Percentiles rank a stretch among this genome's conserved stretches.
These are phyloP conservation scores for Fusarium nelsonii DNA, from an alignment of 2,329 filamentous ascomycete genomes.

Conservation along the genomic window DNA sequence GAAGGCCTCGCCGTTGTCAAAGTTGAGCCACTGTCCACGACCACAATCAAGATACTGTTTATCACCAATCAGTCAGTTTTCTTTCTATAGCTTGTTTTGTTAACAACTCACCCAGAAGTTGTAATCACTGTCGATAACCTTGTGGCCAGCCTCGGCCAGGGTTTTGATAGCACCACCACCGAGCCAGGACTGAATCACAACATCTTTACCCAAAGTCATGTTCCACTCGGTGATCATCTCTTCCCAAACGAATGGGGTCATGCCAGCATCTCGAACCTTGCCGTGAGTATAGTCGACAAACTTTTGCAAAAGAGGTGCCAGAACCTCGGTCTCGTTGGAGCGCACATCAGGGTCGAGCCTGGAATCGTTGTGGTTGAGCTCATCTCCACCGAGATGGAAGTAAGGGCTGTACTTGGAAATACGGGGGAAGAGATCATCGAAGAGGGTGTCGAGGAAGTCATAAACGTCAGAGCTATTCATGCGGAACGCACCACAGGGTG, in stretches of 20 bases:
- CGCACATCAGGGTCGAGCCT: constrained; percentile 78
- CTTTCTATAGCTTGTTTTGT: not conserved
- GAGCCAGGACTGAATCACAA: constrained; percentile 84
- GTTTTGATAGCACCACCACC: constrained; percentile 71
- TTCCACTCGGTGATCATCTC: constrained; percentile 87
- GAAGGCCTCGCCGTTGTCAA: constrained; percentile 67
- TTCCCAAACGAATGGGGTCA: constrained; percentile 87
- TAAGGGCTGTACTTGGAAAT: constrained; percentile 76
- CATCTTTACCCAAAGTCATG: constrained; percentile 75
- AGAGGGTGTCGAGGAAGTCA: constrained; percentile 77
- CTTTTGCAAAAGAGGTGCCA: constrained; percentile 81
- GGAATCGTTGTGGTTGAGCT: constrained; percentile 78
- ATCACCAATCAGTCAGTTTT: constrained; percentile 35
- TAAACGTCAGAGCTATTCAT: constrained; percentile 79
- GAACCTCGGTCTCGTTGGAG: constrained; percentile 72
- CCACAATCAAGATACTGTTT: constrained; percentile 84
- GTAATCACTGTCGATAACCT: constrained; percentile 81
- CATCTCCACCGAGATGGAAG: constrained; percentile 91
- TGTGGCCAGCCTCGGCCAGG: constrained; percentile 73
- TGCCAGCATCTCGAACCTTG: constrained; percentile 71
- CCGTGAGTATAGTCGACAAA: constrained; percentile 79
- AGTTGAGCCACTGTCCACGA: constrained; percentile 82
- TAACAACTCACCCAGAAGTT: constrained; percentile 74
- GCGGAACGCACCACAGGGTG: constrained; percentile 77
- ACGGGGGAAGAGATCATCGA: constrained; percentile 81